phyloP scores from a whole-genome alignment of 2,329 filamentous ascomycete species.

The Colletotrichum somersetense region DNA sequence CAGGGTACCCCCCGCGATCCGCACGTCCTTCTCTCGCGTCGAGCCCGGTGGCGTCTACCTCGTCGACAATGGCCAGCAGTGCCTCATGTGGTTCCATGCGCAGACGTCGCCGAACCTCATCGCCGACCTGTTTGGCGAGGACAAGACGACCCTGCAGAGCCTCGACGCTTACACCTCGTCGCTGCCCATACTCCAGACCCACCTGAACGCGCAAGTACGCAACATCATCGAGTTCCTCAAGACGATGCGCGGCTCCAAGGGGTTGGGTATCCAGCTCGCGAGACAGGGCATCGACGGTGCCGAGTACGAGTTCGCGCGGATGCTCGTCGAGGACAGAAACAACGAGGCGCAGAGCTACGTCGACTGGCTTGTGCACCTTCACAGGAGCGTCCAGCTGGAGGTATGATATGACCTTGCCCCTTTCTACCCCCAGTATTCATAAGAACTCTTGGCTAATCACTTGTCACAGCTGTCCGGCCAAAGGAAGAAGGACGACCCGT shows the following conservation, averaged over 20 bases:
- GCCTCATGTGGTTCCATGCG: slow-evolving; percentile 91
- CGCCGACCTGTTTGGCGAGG: slow-evolving; percentile 88
- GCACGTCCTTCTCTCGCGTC: slow-evolving; percentile 87
- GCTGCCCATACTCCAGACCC: slow-evolving; percentile 88
- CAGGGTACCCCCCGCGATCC: slow-evolving; percentile 82
- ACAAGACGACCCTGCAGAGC: slow-evolving; percentile 75
- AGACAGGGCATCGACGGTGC: slow-evolving; percentile 93
- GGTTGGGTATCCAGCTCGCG: slow-evolving; percentile 88
- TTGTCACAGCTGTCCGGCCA: slow-evolving; percentile 72
- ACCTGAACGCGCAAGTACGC: slow-evolving; percentile 92
- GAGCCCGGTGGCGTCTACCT: slow-evolving; percentile 95
- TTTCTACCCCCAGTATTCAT: too few relatives aligned
- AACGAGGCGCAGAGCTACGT: slow-evolving; percentile 99
- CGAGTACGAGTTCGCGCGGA: slow-evolving; percentile 94
- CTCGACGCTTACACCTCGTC: slow-evolving; percentile 86
- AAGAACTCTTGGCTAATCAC: slow-evolving; percentile 28
- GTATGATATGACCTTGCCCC: slow-evolving; percentile 56
- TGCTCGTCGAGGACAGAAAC: slow-evolving; percentile 94
- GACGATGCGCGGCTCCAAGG: slow-evolving; percentile 85
- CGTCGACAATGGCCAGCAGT: slow-evolving; percentile 93
- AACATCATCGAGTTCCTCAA: slow-evolving; percentile 92
- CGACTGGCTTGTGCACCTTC: slow-evolving; percentile 96
- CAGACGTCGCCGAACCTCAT: slow-evolving; percentile 94
- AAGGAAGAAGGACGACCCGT: slow-evolving; percentile 75
- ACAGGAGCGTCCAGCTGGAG: slow-evolving; percentile 93